Evolutionary conservation across 352 stramenopile genomes (phyloP).

Genomic region (Globisporangium carolinianum): DNA sequence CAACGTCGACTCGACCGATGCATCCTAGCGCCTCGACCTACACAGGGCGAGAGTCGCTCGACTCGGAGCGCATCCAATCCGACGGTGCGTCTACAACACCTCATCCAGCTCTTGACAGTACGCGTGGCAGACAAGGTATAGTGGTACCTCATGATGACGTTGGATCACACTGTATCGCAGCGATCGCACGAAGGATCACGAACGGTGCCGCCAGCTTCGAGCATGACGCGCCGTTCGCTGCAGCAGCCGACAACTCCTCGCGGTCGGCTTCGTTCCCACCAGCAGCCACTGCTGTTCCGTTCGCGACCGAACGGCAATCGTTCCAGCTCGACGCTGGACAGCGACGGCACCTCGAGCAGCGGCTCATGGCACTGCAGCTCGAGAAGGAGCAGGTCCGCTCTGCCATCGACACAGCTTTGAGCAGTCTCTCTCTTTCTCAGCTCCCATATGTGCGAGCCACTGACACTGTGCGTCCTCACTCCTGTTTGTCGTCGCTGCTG

Average conservation of each 20-base stretch:
- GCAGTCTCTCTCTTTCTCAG: not conserved
- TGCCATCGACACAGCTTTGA: not conserved
- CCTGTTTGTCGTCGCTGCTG: not conserved
- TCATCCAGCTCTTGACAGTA: too few species aligned
- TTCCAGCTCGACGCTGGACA: constrained; percentile 30
- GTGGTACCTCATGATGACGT: too few species aligned
- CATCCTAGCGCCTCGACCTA: not conserved
- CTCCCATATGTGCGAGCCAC: not conserved
- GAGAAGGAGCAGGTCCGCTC: constrained; percentile 35
- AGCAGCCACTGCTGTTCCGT: constrained; percentile 14
- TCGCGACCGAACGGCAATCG: constrained; percentile 37
- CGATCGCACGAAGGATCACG: too few species aligned
- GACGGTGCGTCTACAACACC: constrained; percentile 9
- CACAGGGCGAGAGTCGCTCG: not conserved
- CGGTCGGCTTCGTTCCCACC: constrained; percentile 10
- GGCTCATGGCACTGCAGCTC: constrained; percentile 33
- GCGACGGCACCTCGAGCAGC: constrained; percentile 34
- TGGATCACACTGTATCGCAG: too few species aligned
- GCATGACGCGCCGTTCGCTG: too few species aligned
- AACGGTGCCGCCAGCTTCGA: too few species aligned
- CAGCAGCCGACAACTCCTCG: not conserved
- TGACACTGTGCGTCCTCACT: not conserved
- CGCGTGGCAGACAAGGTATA: too few species aligned
- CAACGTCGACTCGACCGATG: not conserved
- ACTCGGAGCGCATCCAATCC: constrained; percentile 20